Evolutionary conservation across 2,329 filamentous ascomycete species (phyloP).

Genomic region (Phoma sp.): DNA sequence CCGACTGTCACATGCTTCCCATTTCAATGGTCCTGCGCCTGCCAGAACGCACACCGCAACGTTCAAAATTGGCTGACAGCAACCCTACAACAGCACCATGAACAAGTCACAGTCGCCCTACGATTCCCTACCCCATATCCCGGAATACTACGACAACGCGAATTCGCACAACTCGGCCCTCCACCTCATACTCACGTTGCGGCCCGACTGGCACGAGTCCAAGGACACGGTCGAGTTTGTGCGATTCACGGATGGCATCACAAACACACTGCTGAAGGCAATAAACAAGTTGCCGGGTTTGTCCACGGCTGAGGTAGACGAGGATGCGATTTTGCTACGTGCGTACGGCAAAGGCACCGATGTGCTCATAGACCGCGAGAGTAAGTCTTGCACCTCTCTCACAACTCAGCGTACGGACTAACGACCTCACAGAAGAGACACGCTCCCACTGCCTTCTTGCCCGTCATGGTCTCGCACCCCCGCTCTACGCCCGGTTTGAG

Average conservation of each 20-base stretch:
- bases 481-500: slow-evolving; percentile 87
- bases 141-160: slow-evolving; percentile 77
- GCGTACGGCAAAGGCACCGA: slow-evolving; percentile 96
- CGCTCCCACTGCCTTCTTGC: slow-evolving; percentile 84
- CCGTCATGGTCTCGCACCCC: slow-evolving; percentile 80
- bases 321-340: slow-evolving; percentile 84
- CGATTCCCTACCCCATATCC: slow-evolving; percentile 62
- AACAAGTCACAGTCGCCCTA: slow-evolving; percentile 37
- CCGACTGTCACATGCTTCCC: slow-evolving; percentile 14
- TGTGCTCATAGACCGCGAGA: slow-evolving; percentile 92
- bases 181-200: slow-evolving; percentile 77
- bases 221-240: slow-evolving; percentile 81
- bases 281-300: slow-evolving; percentile 72
- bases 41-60: slow-evolving; percentile 16
- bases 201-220: slow-evolving; percentile 80
- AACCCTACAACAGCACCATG: slow-evolving; percentile 22
- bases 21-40: slow-evolving; percentile 8
- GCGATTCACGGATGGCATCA: slow-evolving; percentile 97
- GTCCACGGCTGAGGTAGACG: slow-evolving; percentile 78
- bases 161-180: slow-evolving; percentile 81
- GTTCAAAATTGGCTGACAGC: slow-evolving; percentile 6
- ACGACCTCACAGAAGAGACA: slow-evolving; percentile 60
- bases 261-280: slow-evolving; percentile 88
- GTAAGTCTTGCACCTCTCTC: slow-evolving; percentile 56
- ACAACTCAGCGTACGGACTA: neutral